phyloP scores from a whole-genome alignment of 2,329 filamentous ascomycete species.

The Ambrosiella xylebori region DNA sequence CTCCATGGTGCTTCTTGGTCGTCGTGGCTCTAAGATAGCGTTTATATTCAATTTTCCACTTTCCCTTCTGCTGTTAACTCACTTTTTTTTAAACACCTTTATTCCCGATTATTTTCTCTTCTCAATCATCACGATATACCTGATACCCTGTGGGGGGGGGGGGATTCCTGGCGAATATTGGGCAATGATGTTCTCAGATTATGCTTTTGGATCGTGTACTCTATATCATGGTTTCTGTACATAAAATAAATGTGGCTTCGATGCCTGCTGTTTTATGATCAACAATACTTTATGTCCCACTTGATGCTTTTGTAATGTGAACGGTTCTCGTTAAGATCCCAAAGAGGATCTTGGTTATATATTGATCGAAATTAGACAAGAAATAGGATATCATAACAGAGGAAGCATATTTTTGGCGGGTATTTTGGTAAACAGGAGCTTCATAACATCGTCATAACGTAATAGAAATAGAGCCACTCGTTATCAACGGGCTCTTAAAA shows the following conservation, averaged over 20 bases:
- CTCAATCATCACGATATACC: slow-evolving; percentile 4
- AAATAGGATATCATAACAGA: too few relatives aligned
- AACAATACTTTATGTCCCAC: neutral
- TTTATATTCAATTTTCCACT: neutral
- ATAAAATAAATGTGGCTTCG: neutral
- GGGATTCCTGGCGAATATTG: neutral
- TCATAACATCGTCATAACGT: neutral
- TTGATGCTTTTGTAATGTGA: neutral
- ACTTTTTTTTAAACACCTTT: neutral
- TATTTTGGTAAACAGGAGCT: neutral
- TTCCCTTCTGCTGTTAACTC: neutral
- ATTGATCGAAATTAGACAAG: too few relatives aligned
- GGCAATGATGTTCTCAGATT: neutral
- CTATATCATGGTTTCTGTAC: neutral
- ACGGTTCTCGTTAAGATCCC: too few relatives aligned
- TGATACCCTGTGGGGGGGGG: neutral
- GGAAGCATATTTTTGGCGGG: neutral
- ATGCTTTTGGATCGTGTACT: neutral
- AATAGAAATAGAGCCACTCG: neutral
- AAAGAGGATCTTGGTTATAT: neutral
- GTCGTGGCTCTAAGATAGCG: neutral
- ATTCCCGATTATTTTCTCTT: neutral
- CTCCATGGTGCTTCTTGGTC: neutral
- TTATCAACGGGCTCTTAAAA: neutral
- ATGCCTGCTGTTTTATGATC: neutral